Evolutionary conservation across 495 filamentous ascomycete genomes (phyloP), one percentile per base, ranked within the genome.

Genomic region (Neurospora sp.): DNA sequence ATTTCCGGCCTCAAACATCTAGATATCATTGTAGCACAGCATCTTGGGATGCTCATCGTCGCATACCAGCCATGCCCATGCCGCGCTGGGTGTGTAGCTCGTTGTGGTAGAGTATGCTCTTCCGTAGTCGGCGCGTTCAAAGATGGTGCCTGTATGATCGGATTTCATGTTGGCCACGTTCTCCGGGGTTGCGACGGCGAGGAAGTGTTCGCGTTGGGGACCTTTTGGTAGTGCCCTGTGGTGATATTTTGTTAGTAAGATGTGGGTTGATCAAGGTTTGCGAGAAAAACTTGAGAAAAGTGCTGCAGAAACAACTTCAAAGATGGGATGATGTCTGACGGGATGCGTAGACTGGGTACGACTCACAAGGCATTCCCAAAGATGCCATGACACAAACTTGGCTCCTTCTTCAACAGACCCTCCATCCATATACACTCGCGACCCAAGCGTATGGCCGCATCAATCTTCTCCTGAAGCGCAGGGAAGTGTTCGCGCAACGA

Each of bases 321-420:
- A 35, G 2, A 35, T 35, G 31, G 31, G 0, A 31, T 1, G 2
- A 35, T 35, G 2, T 35, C 31, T 35, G 31, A 35, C 31, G 31
- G 31, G 3, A 35, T 35, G 3, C 31, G 31, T 35, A 4, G 39
- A 40, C 39, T 14, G 12, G 12, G 39, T 39, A 8, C 8, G 7
- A 77, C 81, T 31, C 59, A 81, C 75, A 92, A 76, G 0, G 88
- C 87, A 78, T 92, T 92, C 4, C 89, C 88, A 23, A 86, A 83
- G n/a, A 89, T 87, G 0, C 89, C 90, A 78, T 92, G 89, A 77
- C 89, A 92, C 20, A 92, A 76, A 74, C 86, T 89, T 0, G 90
- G 89, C 79, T 88, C 86, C 76, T 91, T 92, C 7, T 81, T 86
- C 76, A 92, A 74, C 59, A 91, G 69, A 5, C 89, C 90, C 46